Conservation (phyloP, 176 grass and related monocot species). For the Zea mays region DNA sequence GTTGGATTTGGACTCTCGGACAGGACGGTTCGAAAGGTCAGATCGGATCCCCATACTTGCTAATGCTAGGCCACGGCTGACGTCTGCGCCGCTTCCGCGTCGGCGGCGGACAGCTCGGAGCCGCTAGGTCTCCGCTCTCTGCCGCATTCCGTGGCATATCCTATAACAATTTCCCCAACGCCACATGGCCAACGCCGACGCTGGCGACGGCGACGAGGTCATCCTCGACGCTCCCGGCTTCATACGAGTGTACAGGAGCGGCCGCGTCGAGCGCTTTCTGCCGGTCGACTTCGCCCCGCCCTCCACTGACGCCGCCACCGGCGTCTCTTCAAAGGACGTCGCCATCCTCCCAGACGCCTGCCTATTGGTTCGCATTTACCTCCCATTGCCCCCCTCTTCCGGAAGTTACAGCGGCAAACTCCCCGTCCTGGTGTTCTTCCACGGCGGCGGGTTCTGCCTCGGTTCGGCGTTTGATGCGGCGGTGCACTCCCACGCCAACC, state of each 20-base stretch:
- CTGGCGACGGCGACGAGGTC: slow-evolving; percentile 38
- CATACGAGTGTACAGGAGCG: slow-evolving; percentile 68
- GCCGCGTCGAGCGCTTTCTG: slow-evolving; percentile 59
- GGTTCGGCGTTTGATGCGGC: slow-evolving; percentile 58
- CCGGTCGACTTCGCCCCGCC: slow-evolving; percentile 45
- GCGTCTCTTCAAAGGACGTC: slow-evolving; percentile 54
- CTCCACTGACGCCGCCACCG: slow-evolving; percentile 42
- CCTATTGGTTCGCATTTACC: slow-evolving; percentile 51
- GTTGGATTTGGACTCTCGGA: background rate
- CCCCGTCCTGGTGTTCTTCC: slow-evolving; percentile 57
- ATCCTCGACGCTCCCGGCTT: slow-evolving; percentile 55
- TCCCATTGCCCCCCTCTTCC: slow-evolving; percentile 13
- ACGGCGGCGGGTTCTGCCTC: slow-evolving; percentile 65
- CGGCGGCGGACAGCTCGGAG: background rate
- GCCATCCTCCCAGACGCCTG: slow-evolving; percentile 16
- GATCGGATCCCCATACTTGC: background rate
- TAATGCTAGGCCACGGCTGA: background rate
- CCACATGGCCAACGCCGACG: slow-evolving; percentile 42
- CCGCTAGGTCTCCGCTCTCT: background rate
- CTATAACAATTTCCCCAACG: background rate
- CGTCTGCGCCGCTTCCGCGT: background rate
- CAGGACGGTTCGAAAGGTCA: background rate
- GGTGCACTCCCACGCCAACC: slow-evolving; percentile 46
- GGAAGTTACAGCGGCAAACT: slow-evolving; percentile 22
- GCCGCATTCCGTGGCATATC: background rate